Evolutionary conservation across 192 early-diverging fungal genomes (phyloP).

Genomic region (Coemansia sp.): DNA sequence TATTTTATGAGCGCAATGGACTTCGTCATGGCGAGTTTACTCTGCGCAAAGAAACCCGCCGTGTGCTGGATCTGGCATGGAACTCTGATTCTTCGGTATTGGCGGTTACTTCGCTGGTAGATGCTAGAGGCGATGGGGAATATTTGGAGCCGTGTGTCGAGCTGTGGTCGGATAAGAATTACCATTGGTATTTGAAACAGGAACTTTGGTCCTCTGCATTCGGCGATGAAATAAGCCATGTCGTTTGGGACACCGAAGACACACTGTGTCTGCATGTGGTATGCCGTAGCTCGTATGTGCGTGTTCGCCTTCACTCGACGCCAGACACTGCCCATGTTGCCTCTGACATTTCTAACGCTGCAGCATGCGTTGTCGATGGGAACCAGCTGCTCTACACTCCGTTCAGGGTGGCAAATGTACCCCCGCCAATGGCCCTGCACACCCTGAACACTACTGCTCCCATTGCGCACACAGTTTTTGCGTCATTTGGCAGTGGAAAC

Average conservation of each 20-base stretch:
- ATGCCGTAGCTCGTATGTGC: constrained; percentile 15
- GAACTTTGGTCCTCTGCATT: constrained; percentile 55
- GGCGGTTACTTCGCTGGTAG: constrained; percentile 59
- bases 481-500: constrained; percentile 57
- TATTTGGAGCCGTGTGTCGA: constrained; percentile 57
- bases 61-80: constrained; percentile 58
- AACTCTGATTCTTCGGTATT: constrained; percentile 87
- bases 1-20: constrained; percentile 95
- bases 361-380: constrained; percentile 80
- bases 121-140: constrained; percentile 9
- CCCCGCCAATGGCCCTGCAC: constrained; percentile 84
- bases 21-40: constrained; percentile 90
- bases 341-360: constrained; percentile 20
- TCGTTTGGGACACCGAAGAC: constrained; percentile 82
- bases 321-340: constrained; percentile 18
- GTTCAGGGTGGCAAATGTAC: constrained; percentile 72
- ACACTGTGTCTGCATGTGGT: constrained; percentile 62
- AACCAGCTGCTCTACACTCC: constrained; percentile 41
- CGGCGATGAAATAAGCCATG: constrained; percentile 40
- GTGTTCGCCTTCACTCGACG: constrained; percentile 15
- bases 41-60: constrained; percentile 52
- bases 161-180: constrained; percentile 92
- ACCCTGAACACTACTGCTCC: constrained; percentile 6
- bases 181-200: constrained; percentile 96
- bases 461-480: constrained; percentile 62